phyloP scores from a whole-genome alignment of 1,139 yeast species.

The Torulaspora globosa region DNA sequence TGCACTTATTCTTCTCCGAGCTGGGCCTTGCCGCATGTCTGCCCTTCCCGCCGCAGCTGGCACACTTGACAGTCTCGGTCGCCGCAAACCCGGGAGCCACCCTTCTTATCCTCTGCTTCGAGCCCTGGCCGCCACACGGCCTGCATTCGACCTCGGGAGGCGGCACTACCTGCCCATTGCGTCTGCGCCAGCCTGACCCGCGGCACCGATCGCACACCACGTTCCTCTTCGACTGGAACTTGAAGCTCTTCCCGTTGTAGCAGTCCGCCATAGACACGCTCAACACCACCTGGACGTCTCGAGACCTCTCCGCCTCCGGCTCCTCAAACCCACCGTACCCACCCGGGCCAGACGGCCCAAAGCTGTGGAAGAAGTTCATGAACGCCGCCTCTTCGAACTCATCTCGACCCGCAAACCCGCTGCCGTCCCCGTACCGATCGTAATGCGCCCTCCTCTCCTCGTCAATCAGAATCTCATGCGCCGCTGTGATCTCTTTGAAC shows the following conservation, averaged over 20 bases:
- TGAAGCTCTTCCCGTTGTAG: constrained; percentile 75
- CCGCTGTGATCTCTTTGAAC: constrained; percentile 73
- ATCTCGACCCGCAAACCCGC: constrained; percentile 39
- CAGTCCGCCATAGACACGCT: constrained; percentile 51
- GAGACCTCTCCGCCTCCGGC: constrained; percentile 17
- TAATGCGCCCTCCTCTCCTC: constrained; percentile 53
- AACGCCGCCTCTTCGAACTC: constrained; percentile 64
- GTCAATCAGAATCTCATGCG: constrained; percentile 71
- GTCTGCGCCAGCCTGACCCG: constrained; percentile 56
- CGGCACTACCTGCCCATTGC: constrained; percentile 44
- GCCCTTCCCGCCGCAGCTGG: constrained; percentile 71
- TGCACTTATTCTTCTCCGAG: constrained; percentile 66
- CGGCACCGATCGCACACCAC: constrained; percentile 65
- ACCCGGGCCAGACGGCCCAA: constrained; percentile 8
- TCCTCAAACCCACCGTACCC: constrained; percentile 10
- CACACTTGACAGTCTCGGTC: constrained; percentile 60
- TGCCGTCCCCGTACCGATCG: constrained; percentile 51
- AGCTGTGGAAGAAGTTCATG: constrained; percentile 53
- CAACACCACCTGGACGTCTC: constrained; percentile 45
- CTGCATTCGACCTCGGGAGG: constrained; percentile 60
- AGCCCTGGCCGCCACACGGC: constrained; percentile 72
- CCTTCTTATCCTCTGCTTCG: constrained; percentile 54
- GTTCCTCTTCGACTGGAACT: constrained; percentile 69
- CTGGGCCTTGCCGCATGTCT: constrained; percentile 44
- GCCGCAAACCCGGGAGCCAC: constrained; percentile 77